A percentile compares a stretch with the other conserved stretches of the same genome.
phyloP scores from a whole-genome alignment of 805 yeast genomes.

The Starmerella ratchasimensis region DNA sequence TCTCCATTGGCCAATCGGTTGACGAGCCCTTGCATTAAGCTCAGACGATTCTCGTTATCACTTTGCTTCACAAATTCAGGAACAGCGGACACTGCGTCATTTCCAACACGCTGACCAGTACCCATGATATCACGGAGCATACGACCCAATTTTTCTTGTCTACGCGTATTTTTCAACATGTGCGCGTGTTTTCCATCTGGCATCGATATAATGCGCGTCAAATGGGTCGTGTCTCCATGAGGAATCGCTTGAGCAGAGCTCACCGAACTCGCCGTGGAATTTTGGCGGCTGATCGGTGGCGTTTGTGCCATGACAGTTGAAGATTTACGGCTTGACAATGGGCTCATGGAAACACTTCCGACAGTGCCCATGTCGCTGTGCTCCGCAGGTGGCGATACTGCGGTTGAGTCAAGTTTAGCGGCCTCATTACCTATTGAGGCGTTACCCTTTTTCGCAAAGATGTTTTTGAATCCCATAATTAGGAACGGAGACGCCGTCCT shows the following conservation, averaged over 20 bases:
- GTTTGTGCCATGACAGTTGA: not conserved
- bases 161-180: conserved; percentile 48
- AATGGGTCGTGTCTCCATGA: not conserved
- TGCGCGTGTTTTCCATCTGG: conserved; percentile 68
- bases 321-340: not conserved
- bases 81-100: conserved; percentile 22
- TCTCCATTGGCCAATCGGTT: conserved; percentile 26
- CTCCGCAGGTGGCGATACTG: not conserved
- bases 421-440: not conserved
- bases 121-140: conserved; percentile 35
- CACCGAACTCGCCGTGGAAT: conserved; percentile 8
- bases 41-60: conserved; percentile 16
- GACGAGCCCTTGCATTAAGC: conserved; percentile 27
- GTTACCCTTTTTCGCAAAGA: conserved; percentile 9
- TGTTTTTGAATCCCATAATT: conserved; percentile 13
- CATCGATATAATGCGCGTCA: conserved; percentile 18
- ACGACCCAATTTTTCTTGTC: conserved; percentile 46
- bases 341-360: not conserved
- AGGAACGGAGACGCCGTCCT: conserved; percentile 2
- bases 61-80: conserved; percentile 20
- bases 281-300: conserved; percentile 13
- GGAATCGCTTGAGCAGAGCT: not conserved
- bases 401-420: not conserved
- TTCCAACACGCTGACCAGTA: conserved; percentile 29
- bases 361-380: not conserved